Base-by-base conservation (phyloP, 495 filamentous ascomycete species). In the Hypoxylon lienhwacheense region DNA sequence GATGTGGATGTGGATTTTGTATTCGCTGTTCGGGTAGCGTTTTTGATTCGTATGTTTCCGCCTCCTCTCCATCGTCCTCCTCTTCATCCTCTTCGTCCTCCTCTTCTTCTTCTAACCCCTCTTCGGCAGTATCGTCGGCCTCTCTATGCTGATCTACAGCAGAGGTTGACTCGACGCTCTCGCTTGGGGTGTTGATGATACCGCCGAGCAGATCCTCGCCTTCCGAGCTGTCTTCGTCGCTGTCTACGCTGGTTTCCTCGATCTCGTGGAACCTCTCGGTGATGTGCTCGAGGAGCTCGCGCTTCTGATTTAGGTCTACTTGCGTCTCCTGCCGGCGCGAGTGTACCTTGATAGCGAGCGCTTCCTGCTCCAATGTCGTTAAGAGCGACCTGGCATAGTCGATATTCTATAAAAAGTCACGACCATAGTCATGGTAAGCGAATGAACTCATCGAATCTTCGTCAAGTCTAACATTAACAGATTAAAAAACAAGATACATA, bases 341-440 rank as follows among this genome's bases (percentile, higher is more conserved):
- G 43, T 79, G 77, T 14, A 82, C 75, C 68, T 89, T 89, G 53
- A 90, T 69, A 33, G 73, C 64, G 4, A 82, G 71, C 22, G 85
- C 80, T 33, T 85, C 83, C 51, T 89, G 88, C 65, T 96, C 90
- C 16, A 95, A 80, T 45, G 78, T 81, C 22, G 85, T 77, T 33
- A 96, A 86, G 37, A 90, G 81, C 1, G 81, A 79, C 40, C 85
- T 84, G 6, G 91, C 91, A 65, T 90, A 85, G 66, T 88, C 85
- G 57, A 96, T 71, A 63, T 93, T 96, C 84, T 91, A 42, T 35
- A 15, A 16, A 7, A 1, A 29, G 25, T 16, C n/a, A n/a, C n/a
- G n/a, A n/a, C n/a, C n/a, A n/a, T n/a, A n/a, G n/a, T n/a, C n/a
- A n/a, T n/a, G 20, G 26, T 36, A 7, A 40, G n/a, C 20, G 44